These are phyloP conservation scores for Psilocybe tampanensis DNA, from an alignment of 768 basidiomycete species.

Conservation along the genomic window DNA sequence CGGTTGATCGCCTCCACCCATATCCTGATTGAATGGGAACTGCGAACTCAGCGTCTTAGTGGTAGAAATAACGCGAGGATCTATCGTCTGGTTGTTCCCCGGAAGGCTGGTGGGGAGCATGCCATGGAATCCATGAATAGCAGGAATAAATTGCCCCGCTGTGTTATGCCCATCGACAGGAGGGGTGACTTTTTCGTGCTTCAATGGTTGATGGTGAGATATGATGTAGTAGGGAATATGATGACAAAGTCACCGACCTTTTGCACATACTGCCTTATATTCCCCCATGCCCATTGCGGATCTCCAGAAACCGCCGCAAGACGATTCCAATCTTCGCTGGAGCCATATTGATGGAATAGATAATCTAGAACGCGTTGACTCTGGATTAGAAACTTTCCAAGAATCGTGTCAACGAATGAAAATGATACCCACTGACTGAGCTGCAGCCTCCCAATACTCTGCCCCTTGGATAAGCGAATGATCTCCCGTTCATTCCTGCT, in stretches of 20 bases:
- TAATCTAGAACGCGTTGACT: constrained; percentile 25
- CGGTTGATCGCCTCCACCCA: constrained; percentile 13
- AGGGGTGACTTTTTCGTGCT: constrained; percentile 38
- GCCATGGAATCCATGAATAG: constrained; percentile 33
- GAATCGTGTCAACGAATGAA: not conserved
- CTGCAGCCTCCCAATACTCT: constrained; percentile 35
- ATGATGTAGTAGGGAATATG: too few relatives aligned
- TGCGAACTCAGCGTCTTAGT: constrained; percentile 22
- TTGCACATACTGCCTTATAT: constrained; percentile 33
- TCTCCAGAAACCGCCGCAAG: constrained; percentile 36
- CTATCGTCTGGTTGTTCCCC: constrained; percentile 22
- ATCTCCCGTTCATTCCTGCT: constrained; percentile 28
- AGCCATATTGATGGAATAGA: constrained; percentile 37
- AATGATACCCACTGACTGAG: constrained; percentile 25
- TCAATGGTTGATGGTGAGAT: not conserved
- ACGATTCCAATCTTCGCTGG: constrained; percentile 39
- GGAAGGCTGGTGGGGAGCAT: constrained; percentile 24
- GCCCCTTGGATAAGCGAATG: constrained; percentile 34
- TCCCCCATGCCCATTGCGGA: constrained; percentile 39
- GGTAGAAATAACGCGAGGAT: constrained; percentile 24
- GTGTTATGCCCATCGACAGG: constrained; percentile 41
- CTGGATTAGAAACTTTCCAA: not conserved
- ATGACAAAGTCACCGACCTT: constrained; percentile 22
- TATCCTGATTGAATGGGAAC: constrained; percentile 36
- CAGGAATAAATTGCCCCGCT: constrained; percentile 35